phyloP scores from a whole-genome alignment of 2,329 filamentous ascomycete species.

The Curvularia sp. region DNA sequence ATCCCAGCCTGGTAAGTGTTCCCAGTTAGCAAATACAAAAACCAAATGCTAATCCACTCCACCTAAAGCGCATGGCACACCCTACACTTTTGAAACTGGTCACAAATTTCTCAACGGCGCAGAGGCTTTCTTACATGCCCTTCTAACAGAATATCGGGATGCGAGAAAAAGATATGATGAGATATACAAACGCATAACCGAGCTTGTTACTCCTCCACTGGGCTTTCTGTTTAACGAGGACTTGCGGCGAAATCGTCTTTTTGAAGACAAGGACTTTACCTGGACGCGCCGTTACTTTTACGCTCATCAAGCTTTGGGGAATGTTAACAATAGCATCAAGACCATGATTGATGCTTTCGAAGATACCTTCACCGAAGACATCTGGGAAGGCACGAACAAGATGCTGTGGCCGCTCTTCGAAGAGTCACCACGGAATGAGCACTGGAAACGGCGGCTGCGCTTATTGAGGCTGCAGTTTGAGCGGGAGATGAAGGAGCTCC shows the following conservation, averaged over 20 bases:
- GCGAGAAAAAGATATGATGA: slow-evolving; percentile 65
- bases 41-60: not conserved
- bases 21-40: not conserved
- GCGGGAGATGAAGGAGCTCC: slow-evolving; percentile 60
- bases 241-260: slow-evolving; percentile 65
- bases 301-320: slow-evolving; percentile 67
- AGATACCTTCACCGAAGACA: slow-evolving; percentile 65
- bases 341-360: slow-evolving; percentile 65
- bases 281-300: slow-evolving; percentile 69
- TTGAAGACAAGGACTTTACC: slow-evolving; percentile 67
- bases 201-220: slow-evolving; percentile 65
- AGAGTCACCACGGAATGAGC: slow-evolving; percentile 55
- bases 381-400: slow-evolving; percentile 64
- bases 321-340: slow-evolving; percentile 66
- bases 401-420: slow-evolving; percentile 64
- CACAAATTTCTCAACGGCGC: slow-evolving; percentile 67
- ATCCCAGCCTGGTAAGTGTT: slow-evolving; percentile 32
- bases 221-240: slow-evolving; percentile 66
- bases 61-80: slow-evolving; percentile 48
- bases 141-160: slow-evolving; percentile 67
- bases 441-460: slow-evolving; percentile 60
- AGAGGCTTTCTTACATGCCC: slow-evolving; percentile 66
- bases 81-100: slow-evolving; percentile 63
- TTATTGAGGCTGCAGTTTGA: slow-evolving; percentile 59
- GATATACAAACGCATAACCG: slow-evolving; percentile 64